phyloP scores from a whole-genome alignment of 2,329 filamentous ascomycete species.

The Trichoderma endophyticum region DNA sequence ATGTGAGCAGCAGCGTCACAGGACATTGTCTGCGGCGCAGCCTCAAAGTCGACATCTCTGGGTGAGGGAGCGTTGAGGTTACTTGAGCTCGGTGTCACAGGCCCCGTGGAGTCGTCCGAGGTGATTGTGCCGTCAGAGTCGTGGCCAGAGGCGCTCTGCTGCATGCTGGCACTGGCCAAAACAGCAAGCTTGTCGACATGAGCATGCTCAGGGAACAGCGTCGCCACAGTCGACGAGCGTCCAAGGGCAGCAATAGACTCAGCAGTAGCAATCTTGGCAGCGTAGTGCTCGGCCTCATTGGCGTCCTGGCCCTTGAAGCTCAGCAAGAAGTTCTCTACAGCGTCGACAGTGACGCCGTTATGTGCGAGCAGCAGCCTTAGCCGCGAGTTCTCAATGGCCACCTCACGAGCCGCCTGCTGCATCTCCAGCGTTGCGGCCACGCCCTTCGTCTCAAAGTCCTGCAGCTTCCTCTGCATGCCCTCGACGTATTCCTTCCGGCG shows the following conservation, averaged over 20 bases:
- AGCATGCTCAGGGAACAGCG: constrained; percentile 20
- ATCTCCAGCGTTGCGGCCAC: constrained; percentile 51
- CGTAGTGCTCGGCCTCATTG: constrained; percentile 25
- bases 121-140: constrained; percentile 15
- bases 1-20: constrained; percentile 36
- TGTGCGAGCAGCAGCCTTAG: constrained; percentile 42
- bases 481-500: constrained; percentile 50
- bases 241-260: constrained; percentile 8
- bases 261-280: constrained; percentile 4
- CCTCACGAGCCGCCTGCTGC: constrained; percentile 50
- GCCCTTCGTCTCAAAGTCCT: constrained; percentile 47
- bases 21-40: constrained; percentile 35
- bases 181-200: constrained; percentile 38
- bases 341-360: constrained; percentile 37
- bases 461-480: constrained; percentile 44
- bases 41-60: constrained; percentile 21
- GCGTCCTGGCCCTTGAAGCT: constrained; percentile 34
- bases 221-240: constrained; percentile 10
- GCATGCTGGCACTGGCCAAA: constrained; percentile 37
- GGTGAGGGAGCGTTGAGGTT: constrained; percentile 19
- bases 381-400: constrained; percentile 47
- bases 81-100: constrained; percentile 23
- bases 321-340: constrained; percentile 41
- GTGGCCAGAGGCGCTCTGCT: constrained; percentile 26
- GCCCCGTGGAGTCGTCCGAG: constrained; percentile 26